Evolutionary conservation across 176 grass and related monocot species (phyloP), one percentile per base, ranked within the genome.

Genomic region (Oryza coarctata): DNA sequence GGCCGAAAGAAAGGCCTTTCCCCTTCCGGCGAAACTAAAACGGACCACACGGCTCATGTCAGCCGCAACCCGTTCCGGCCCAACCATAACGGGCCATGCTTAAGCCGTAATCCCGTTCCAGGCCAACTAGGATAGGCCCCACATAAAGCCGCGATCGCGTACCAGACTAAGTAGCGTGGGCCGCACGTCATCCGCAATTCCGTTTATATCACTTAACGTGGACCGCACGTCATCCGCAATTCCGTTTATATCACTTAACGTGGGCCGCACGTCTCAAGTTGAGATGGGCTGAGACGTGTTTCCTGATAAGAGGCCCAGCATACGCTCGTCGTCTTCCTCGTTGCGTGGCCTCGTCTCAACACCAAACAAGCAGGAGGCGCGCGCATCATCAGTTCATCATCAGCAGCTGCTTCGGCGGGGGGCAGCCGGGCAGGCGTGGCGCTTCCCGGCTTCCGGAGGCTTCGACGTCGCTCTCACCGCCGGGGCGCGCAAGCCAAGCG

Each of bases 401-500:
- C 85, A 79, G 60, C 29, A 38, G 57, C 27, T 65, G 15, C 11
- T 8, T 40, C 14, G 34, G 32, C 23, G 76, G 63, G 50, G 50
- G 45, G 45, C 39, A 34, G 33, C 33, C 9, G 8, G 17, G 18
- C 11, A 45, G 65, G 38, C 23, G 31, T 44, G 63, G 57, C 66
- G 67, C 34, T 29, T 32, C 55, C 45, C 18, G 61, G 34, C 32
- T 71, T 71, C 65, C 55, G 55, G 55, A 2, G 55, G 55, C 7
- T 60, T 60, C 55, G n/a, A 4, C 39, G 49, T 31, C 4, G 32
- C 14, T 1, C 14, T 71, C 52, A 3, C 20, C 32, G 83, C 22
- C 55, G 77, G 58, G 26, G 60, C 73, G 73, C 33, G 78, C 78
- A 85, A 89, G 82, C 43, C 34, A 89, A 70, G 83, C 73, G 18